Evolutionary conservation across 441 rosid species (phyloP).

Genomic region (Theobroma grandiflorum): DNA sequence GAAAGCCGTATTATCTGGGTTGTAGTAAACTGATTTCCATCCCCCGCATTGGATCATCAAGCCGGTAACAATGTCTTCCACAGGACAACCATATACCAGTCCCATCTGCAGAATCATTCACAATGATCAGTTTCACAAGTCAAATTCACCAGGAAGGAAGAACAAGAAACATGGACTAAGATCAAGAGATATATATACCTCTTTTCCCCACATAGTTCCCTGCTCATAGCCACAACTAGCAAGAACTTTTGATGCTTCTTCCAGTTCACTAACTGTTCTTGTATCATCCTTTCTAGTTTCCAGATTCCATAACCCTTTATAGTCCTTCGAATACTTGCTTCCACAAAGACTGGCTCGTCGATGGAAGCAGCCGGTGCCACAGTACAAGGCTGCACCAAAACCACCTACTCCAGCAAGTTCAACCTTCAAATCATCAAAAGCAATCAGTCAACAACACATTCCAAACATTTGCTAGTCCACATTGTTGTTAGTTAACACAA

Average conservation of each 20-base stretch:
- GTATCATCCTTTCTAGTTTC: neutral
- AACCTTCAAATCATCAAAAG: neutral
- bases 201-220: conserved; percentile 51
- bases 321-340: neutral
- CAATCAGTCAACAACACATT: neutral
- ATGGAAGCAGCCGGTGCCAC: conserved; percentile 29
- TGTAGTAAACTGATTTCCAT: conserved; percentile 40
- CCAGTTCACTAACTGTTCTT: conserved; percentile 22
- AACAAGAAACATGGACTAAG: neutral
- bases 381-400: conserved; percentile 34
- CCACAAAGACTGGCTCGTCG: conserved; percentile 20
- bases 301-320: neutral
- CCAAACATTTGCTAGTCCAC: too few species aligned
- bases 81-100: conserved; percentile 20
- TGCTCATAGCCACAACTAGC: conserved; percentile 44
- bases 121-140: neutral
- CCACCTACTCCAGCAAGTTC: conserved; percentile 24
- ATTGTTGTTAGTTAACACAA: neutral
- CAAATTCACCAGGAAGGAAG: neutral
- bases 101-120: conserved; percentile 35
- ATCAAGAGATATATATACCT: conserved; percentile 33
- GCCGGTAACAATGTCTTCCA: conserved; percentile 44
- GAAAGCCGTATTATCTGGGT: conserved; percentile 40
- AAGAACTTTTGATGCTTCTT: conserved; percentile 15
- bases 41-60: conserved; percentile 43